A percentile compares a stretch with the other conserved stretches of the same genome.
These are phyloP conservation scores for Conidiobolus incongruus DNA, from an alignment of 371 early-diverging fungal species.

Conservation along the genomic window DNA sequence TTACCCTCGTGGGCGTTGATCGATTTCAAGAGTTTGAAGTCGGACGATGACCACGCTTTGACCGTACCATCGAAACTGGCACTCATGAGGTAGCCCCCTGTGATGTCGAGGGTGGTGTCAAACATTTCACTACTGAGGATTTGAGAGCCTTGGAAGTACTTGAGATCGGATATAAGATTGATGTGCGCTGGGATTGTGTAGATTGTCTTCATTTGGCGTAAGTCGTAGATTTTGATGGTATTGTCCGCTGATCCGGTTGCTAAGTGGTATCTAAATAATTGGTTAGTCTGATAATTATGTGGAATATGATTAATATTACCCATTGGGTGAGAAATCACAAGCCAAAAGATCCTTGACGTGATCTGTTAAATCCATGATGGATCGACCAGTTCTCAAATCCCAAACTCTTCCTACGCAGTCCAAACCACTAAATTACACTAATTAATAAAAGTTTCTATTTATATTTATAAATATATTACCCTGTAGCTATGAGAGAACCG, in stretches of 20 bases:
- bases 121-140: neutral
- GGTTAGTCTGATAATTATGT: neutral
- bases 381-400: conserved; percentile 84
- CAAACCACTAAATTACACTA: conserved; percentile 30
- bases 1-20: conserved; percentile 76
- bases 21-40: conserved; percentile 70
- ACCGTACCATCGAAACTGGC: conserved; percentile 76
- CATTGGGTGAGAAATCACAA: conserved; percentile 82
- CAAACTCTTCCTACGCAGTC: conserved; percentile 84
- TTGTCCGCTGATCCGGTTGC: conserved; percentile 66
- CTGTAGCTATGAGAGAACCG: conserved; percentile 76
- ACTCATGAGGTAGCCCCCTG: conserved; percentile 36
- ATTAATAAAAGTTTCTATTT: neutral
- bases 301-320: conserved; percentile 18
- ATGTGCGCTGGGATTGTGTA: conserved; percentile 84
- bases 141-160: conserved; percentile 28
- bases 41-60: conserved; percentile 82
- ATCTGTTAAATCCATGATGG: conserved; percentile 68
- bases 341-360: conserved; percentile 76
- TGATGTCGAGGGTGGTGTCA: conserved; percentile 4
- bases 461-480: conserved; percentile 16
- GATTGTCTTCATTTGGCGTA: conserved; percentile 48
- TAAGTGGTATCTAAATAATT: conserved; percentile 27
- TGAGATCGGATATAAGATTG: conserved; percentile 64
- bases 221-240: conserved; percentile 73